Evolutionary conservation across 441 rosid species (phyloP).

Genomic region (Syzygium syzygioides): DNA sequence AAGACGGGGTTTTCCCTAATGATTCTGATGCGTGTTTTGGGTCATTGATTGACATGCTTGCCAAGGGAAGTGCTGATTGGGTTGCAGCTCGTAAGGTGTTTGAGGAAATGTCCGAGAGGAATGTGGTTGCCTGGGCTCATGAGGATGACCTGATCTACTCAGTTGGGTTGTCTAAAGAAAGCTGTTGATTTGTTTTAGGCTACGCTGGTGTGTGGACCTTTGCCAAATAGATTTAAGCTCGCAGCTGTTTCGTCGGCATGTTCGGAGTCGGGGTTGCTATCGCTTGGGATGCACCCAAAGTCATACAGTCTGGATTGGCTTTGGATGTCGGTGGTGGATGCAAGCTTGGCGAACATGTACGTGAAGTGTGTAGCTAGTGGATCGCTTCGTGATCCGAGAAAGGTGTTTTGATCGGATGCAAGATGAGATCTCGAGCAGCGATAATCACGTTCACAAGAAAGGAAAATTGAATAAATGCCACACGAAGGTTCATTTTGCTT

Average conservation of each 20-base stretch:
- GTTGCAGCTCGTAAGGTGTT: not conserved
- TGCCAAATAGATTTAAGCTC: not conserved
- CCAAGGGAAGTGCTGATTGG: not conserved
- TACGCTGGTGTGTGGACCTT: not conserved
- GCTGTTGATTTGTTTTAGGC: too few relatives aligned
- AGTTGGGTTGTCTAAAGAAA: too few relatives aligned
- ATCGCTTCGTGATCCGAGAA: not conserved
- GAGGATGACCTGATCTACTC: not conserved
- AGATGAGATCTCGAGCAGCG: too few relatives aligned
- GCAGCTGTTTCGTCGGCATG: not conserved
- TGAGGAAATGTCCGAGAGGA: not conserved
- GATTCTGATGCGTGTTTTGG: not conserved
- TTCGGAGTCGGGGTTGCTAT: not conserved
- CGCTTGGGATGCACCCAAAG: not conserved
- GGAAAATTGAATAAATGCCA: too few relatives aligned
- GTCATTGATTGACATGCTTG: not conserved
- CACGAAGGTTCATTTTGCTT: too few relatives aligned
- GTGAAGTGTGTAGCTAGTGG: not conserved
- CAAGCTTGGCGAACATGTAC: not conserved
- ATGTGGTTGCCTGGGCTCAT: not conserved
- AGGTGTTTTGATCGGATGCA: too few relatives aligned
- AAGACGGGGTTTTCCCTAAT: not conserved
- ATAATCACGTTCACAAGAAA: too few relatives aligned
- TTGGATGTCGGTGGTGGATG: rapidly evolving
- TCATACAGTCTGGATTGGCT: not conserved